Evolutionary conservation across 495 filamentous ascomycete genomes (phyloP).

Genomic region (Xanthoparmelia taractica): DNA sequence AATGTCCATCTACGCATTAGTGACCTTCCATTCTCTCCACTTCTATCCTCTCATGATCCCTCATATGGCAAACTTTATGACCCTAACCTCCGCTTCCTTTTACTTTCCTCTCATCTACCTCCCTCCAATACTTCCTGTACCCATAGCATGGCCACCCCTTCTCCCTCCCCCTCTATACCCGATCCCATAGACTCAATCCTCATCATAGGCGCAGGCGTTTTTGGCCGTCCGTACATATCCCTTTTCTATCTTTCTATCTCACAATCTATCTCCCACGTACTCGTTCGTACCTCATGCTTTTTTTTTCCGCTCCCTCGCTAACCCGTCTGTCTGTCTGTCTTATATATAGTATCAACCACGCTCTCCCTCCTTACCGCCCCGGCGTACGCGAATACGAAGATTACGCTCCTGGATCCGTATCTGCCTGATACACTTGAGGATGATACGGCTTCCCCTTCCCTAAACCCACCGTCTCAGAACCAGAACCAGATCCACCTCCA

Average conservation of each 20-base stretch:
- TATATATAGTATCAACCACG: slow-evolving; percentile 62
- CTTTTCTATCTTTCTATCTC: background rate
- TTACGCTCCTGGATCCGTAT: slow-evolving; percentile 62
- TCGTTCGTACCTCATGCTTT: no score
- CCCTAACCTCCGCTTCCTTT: background rate
- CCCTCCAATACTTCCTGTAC: background rate
- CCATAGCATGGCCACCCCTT: background rate
- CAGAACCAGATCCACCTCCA: no score
- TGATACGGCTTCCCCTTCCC: slow-evolving; percentile 31
- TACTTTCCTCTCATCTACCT: background rate
- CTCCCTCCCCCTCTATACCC: background rate
- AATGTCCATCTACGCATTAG: background rate
- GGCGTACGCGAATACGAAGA: slow-evolving; percentile 47
- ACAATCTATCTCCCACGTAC: background rate
- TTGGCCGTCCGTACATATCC: slow-evolving; percentile 48
- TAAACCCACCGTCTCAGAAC: slow-evolving; percentile 44
- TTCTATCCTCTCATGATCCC: background rate
- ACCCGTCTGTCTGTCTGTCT: no score
- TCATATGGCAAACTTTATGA: no score
- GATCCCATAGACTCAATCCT: slow-evolving; percentile 44
- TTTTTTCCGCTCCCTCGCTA: no score
- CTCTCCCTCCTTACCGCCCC: slow-evolving; percentile 49
- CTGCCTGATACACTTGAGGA: slow-evolving; percentile 26
- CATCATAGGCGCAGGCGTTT: slow-evolving; percentile 71
- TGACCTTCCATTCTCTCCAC: background rate